Evolutionary conservation across 768 basidiomycete species (phyloP), one percentile per base, ranked within the genome.

Genomic region (Xerocomellus intermedius): DNA sequence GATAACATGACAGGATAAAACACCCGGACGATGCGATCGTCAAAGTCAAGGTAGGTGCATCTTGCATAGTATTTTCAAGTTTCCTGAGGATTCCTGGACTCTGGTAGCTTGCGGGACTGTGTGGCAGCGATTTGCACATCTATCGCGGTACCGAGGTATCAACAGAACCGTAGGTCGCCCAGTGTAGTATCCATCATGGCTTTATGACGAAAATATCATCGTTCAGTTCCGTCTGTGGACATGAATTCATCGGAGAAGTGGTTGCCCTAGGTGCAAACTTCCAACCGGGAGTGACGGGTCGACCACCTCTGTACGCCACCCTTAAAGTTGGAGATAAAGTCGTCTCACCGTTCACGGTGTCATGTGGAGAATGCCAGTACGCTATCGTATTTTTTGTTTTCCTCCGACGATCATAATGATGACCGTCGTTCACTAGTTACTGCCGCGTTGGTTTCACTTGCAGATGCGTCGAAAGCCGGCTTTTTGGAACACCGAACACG

Each of bases 281-380:
- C 63, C 73, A 73, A 5, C 61, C 71, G 8, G 69, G 66, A 8
- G 69, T 63, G 5, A 58, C 74, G 41, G 82, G 77, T 42, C 76
- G 89, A 44, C 87, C 89, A 1, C 64, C 67, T 24, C 72, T 89
- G 17, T 91, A 91, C 57, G 75, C 83, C 0, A 80, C 73, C 22
- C 76, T 92, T 50, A 81, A 78, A 51, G 69, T 89, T 7, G 89
- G 89, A 6, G 86, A 92, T 65, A 87, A 83, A 63, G 86, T 92
- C 14, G 83, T 92, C 22, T 84, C 88, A 1, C 87, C 91, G 3
- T 92, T 91, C 70, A 89, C 89, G 0, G 78, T 81, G n/a, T 88
- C 82, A 46, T 93, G 91, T 59, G 86, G 85, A n/a, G 89, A 91
- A 65, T 93, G 91, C 79, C 82, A 85, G 89, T 92, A 56, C 64